Base-by-base conservation (phyloP, 2,329 filamentous ascomycete genomes). In the Aspergillus sp. region DNA sequence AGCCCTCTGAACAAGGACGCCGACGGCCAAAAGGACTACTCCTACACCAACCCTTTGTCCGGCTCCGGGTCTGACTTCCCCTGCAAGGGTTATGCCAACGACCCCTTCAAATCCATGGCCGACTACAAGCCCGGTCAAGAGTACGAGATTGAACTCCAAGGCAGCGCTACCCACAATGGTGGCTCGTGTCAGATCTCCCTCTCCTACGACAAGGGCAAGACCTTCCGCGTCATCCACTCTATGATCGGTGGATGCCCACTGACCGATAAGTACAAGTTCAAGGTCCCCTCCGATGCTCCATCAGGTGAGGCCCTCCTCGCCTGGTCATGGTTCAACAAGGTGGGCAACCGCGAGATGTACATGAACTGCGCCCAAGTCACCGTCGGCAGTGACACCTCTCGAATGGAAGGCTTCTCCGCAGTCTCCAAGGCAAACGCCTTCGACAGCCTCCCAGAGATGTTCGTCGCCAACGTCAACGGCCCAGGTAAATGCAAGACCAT, bases 261-360 rank as follows among this genome's bases (percentile, higher is more conserved):
- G 9, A n/a, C n/a, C n/a, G 62, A 76, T 12, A 77, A 79, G 43
- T 90, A 87, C 73, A 74, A 81, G 64, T 93, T 93, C 73, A 83
- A 79, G 32, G 75, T 93, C 32, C 89, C 89, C 8, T 72, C 75
- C 2, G 85, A 88, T 62, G 84, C 85, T 1, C 84, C 85, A n/a
- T 59, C 78, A 74, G 74, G 83, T 3, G 67, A 86, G 34, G 88
- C 85, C 56, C 72, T 93, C 44, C 83, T 93, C 50, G 85, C 86
- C 38, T 93, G 90, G 90, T 86, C 85, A 24, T 90, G 88, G 88
- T 88, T 89, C 77, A 91, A 91, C 79, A 78, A 85, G 62, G 74
- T 89, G 41, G 89, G 90, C 24, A 92, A 92, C 76, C 83, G 90
- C 48, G 90, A 93, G 72, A 90, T 89, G 84, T 95, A 95, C 82